Evolutionary conservation across 139 green algal species (phyloP).

Genomic region (Chlorella sp.): DNA sequence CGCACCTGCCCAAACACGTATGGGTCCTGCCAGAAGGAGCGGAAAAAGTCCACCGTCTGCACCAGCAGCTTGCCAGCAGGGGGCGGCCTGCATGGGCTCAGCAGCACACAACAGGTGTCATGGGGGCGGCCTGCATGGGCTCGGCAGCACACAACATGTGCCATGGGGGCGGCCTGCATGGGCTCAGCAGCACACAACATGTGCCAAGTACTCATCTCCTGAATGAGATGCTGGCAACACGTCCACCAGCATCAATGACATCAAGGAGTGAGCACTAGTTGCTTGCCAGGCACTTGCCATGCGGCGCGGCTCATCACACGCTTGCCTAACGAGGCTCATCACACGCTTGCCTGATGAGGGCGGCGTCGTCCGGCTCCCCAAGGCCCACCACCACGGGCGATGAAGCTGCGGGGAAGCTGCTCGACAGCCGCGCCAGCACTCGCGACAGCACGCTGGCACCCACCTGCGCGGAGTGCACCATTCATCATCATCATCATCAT

Average conservation of each 20-base stretch:
- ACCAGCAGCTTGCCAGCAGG: constrained; percentile 57
- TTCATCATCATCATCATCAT: too few species aligned
- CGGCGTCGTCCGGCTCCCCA: constrained; percentile 62
- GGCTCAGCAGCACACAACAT: background rate
- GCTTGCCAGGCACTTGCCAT: too few species aligned
- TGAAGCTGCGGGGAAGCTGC: background rate
- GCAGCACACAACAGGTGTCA: constrained; percentile 1
- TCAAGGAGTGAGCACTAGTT: too few species aligned
- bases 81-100: constrained; percentile 22
- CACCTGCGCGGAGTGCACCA: constrained; percentile 33
- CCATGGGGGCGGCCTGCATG: constrained; percentile 36
- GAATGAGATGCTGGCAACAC: too few species aligned
- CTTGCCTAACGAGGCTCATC: too few species aligned
- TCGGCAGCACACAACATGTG: background rate
- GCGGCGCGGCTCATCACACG: too few species aligned
- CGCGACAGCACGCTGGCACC: constrained; percentile 47
- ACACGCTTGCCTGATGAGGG: constrained; percentile 46
- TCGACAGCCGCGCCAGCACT: constrained; percentile 53
- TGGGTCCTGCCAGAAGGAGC: constrained; percentile 63
- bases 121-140: constrained; percentile 30
- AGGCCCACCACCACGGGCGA: constrained; percentile 41
- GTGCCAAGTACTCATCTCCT: too few species aligned
- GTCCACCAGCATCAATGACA: too few species aligned
- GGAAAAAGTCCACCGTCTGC: constrained; percentile 89
- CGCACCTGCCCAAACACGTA: constrained; percentile 72